Evolutionary conservation across 768 basidiomycete species (phyloP), one percentile per base, ranked within the genome.

Genomic region (Leccinum longicurvipes): DNA sequence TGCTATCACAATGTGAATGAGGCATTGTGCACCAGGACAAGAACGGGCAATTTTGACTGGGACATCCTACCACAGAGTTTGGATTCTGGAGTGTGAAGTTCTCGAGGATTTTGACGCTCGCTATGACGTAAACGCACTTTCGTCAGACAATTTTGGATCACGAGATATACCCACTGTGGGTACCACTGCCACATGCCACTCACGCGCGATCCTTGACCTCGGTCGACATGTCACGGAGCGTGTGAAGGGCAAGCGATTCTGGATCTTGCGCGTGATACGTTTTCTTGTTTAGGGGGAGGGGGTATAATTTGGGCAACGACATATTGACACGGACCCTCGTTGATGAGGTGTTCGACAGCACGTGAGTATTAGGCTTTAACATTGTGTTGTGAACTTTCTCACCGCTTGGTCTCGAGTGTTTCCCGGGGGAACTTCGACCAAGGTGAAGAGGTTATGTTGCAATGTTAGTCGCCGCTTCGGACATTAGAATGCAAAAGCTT

Each of bases 121-220:
- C 31, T 12, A 14, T 67, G 56, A 69, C 64, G 64, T 67, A 67
- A 69, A 42, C 48, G 54, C 25, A 34, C 14, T 34, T 50, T 50
- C 53, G 44, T 49, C 48, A 24, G 46, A 32, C 46, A 12, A 57
- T 47, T 50, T 48, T 48, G 21, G 29, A 44, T 50, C 51, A 51
- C 24, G 36, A 50, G 19, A 55, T 42, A 53, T 53, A 57, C 50
- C 31, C 52, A 44, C 50, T 34, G 48, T 27, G 15, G n/a, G 19
- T 19, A 44, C 12, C 34, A 50, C 28, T 41, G 57, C 49, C 56
- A 50, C 61, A 48, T 34, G 54, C 15, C 49, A 31, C 41, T 54
- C 32, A 23, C 48, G 41, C n/a, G 34, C 45, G 42, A 50, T 44
- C 29, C 47, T 45, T 31, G 28, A 29, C 24, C 23, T 42, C 47